These are phyloP conservation scores for Lathyrus oleraceus DNA, from an alignment of 306 rosid genomes.

Conservation along the genomic window DNA sequence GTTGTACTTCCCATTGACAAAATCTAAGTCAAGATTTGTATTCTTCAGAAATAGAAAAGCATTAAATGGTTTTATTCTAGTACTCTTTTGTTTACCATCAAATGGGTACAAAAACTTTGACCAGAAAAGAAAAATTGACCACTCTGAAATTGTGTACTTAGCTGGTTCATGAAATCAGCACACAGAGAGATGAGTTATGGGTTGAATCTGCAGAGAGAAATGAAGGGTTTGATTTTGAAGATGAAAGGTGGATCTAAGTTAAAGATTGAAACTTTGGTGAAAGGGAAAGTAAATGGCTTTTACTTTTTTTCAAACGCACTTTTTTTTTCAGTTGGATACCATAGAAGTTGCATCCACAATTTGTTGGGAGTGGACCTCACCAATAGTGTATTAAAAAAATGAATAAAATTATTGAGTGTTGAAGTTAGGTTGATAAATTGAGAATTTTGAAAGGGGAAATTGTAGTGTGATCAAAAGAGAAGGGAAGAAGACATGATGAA, in stretches of 20 bases:
- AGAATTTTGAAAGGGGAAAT: neutral
- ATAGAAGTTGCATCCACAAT: conserved; percentile 44
- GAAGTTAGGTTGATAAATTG: neutral
- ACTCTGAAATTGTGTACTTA: conserved; percentile 25
- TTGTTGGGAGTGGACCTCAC: conserved; percentile 19
- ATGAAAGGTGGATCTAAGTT: conserved; percentile 27
- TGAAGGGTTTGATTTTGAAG: conserved; percentile 13
- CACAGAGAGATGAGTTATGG: conserved; percentile 31
- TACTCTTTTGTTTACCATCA: conserved; percentile 1
- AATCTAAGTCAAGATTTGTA: conserved; percentile 30
- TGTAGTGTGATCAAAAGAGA: no score
- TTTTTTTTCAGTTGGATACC: neutral
- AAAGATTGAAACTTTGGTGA: conserved; percentile 33
- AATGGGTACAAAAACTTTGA: conserved; percentile 38
- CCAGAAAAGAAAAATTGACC: conserved; percentile 30
- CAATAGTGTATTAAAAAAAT: neutral
- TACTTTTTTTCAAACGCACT: conserved; percentile 27
- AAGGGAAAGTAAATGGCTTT: conserved; percentile 51
- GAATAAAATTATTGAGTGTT: neutral
- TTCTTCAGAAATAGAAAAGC: conserved; percentile 3
- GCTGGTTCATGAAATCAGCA: conserved; percentile 39
- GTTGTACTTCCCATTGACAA: neutral
- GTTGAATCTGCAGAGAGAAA: conserved; percentile 45
- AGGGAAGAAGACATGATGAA: no score
- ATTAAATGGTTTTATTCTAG: conserved; percentile 13